Base-by-base conservation (phyloP, 179 eudicot species). In the Camellia oleifera region DNA sequence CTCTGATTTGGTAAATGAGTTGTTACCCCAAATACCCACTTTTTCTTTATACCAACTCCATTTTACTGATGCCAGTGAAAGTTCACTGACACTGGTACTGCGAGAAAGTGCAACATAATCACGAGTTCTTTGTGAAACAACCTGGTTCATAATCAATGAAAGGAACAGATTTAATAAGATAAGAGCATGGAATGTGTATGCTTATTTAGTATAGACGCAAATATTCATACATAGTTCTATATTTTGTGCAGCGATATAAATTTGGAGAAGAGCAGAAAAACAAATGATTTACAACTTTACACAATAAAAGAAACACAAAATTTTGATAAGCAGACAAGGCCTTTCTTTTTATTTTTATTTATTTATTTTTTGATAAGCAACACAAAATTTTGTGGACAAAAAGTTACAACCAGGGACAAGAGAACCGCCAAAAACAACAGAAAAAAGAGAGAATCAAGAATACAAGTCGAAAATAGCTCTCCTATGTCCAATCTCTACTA, bases 31-130 rank as follows among this genome's bases (percentile, higher is more conserved):
- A 67, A 85, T 44, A 32, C 91, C 91, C 46, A 78, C 88, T 80
- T 83, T 83, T 80, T 86, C 89, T 78, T 83, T 80, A 74, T 83
- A 86, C 88, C 91, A 88, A 78, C 89, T 78, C 89, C 89, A 86
- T 75, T 75, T 11, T 52, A 80, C 72, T 20, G 83, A 82, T 72
- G 86, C 77, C 72, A 79, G 7, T 42, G 88, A 74, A 46, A 44
- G 61, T 60, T 84, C 83, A 46, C 65, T 85, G 62, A 77, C 53
- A 72, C 73, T 63, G 7, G 56, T 20, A 20, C 57, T 72, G 11
- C 40, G 68, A 53, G 83, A 58, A 15, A 75, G 32, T 69, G 78
- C 68, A 61, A 32, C 72, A 67, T 78, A 85, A 32, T 20, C 82
- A 26, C 60, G 53, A 56, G 60, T 76, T 81, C 52, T 81, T 83